Base-by-base conservation (phyloP, 2,329 filamentous ascomycete genomes). In the Aspergillus brasiliensis region DNA sequence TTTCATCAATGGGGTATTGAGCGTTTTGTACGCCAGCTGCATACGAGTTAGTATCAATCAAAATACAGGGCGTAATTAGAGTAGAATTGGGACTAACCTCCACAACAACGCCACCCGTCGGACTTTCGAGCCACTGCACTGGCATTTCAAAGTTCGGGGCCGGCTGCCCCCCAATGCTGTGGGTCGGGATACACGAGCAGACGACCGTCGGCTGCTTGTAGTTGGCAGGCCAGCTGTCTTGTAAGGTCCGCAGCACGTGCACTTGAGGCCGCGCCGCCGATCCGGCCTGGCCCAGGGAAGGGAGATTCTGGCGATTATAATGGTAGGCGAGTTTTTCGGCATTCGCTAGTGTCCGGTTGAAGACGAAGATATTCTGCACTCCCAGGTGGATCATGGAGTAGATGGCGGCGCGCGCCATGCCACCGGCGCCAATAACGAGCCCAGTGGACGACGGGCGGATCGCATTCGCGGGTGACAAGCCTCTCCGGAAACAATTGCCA, bases 381-480 rank as follows among this genome's bases (percentile, higher is more conserved):
- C 75, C 75, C 15, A 76, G 60, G 40, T 76, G 71, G 27, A 77
- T 73, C 68, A 77, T 72, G 2, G 76, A 73, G 58, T 78, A 79
- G 6, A 78, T 68, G 27, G 75, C 77, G 19, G 77, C 76, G 6
- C 76, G 75, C 8, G 76, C 76, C 71, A 78, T 77, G 44, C 76
- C 77, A 27, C 87, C 87, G 1, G 87, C 86, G 27, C 87, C 87
- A 28, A 89, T 82, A 21, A 89, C 81, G 13, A 89, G 77, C 0
- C 83, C 86, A 1, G 80, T 84, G 2, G 81, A 83, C 8, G 75
- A 80, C 0, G 83, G 79, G 3, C 85, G 81, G 0, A 89, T 83
- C 1, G 84, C 86, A 62, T 89, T 89, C 3, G 89, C 88, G 0
- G 90, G 90, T 0, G 90, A 92, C 2, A 92, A 79, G 2, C 89